Conservation (phyloP, 768 basidiomycete species). For the Pleurotus platypus region DNA sequence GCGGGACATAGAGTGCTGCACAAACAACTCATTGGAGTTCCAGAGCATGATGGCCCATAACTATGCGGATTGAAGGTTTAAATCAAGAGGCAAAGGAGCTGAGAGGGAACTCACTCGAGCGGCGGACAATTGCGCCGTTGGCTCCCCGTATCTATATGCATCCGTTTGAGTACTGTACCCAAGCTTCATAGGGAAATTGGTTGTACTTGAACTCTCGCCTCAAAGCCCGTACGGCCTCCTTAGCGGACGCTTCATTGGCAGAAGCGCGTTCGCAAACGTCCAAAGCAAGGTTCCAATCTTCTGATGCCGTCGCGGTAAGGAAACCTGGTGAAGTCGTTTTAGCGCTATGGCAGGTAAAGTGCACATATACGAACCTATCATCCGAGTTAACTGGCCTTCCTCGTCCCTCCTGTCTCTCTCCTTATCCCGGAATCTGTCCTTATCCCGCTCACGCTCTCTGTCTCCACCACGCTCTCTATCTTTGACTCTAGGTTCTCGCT, state of each 20-base stretch:
- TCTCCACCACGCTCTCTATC: constrained; percentile 32
- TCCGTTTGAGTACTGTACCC: not conserved
- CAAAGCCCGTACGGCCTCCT: constrained; percentile 80
- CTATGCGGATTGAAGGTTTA: constrained; percentile 29
- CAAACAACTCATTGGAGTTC: constrained; percentile 72
- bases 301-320: constrained; percentile 73
- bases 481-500: constrained; percentile 18
- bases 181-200: constrained; percentile 4
- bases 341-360: not conserved
- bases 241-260: constrained; percentile 65
- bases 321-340: constrained; percentile 42
- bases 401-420: constrained; percentile 36
- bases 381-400: constrained; percentile 50
- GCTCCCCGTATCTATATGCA: constrained; percentile 62
- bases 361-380: constrained; percentile 54
- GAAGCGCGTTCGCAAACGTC: constrained; percentile 87
- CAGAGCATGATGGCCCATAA: constrained; percentile 90
- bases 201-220: constrained; percentile 80
- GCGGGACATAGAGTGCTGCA: constrained; percentile 62
- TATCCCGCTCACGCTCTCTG: constrained; percentile 12
- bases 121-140: constrained; percentile 70
- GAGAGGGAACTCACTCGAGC: constrained; percentile 52
- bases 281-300: constrained; percentile 78
- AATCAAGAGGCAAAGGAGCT: not conserved
- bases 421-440: constrained; percentile 23